Base-by-base conservation (phyloP, 2,329 filamentous ascomycete species). In the Nakataea oryzae region DNA sequence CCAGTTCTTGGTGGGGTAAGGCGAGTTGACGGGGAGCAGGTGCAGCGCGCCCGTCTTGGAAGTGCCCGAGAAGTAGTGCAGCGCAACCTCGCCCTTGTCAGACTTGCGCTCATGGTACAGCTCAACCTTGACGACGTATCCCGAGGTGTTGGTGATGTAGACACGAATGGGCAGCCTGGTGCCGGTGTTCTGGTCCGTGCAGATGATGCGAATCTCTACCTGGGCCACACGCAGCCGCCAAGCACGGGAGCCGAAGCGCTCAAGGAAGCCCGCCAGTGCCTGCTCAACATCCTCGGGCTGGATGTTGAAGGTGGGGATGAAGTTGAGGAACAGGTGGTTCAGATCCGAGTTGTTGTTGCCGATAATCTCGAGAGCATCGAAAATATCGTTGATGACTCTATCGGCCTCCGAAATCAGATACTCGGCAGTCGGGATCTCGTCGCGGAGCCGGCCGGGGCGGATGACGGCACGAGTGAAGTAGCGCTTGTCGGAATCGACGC, bases 261-360 rank as follows among this genome's bases (percentile, higher is more conserved):
- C 95, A 68, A 99, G 81, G 86, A 99, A 99, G 62, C 93, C 93
- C 71, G 89, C 91, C 28, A 99, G 86, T 32, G 91, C 93, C 75
- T 96, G 86, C 78, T 97, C 92, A 21, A 99, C 91, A 78, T 97
- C 91, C 64, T 86, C 79, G 3, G 95, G 93, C 71, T 91, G 83
- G 59, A 99, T 86, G 73, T 92, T 91, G 86, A 99, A 97, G 63
- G 97, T 90, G 12, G 93, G 91, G 0, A 91, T 95, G 80, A 99
- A 99, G 84, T 99, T 97, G 83, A 99, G 95, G 81, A 99, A 99
- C 83, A 99, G 95, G 79, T 99, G 95, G 82, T 99, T 99, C 73
- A 99, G 84, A 81, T 99, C 95, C 60, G 95, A 96, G 80, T 96
- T 96, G 81, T 97, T 97, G 83, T 96, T 97, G 72, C 95, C 95